These are phyloP conservation scores for Leccinum fibrillosum DNA, from an alignment of 768 basidiomycete species.

Conservation along the genomic window DNA sequence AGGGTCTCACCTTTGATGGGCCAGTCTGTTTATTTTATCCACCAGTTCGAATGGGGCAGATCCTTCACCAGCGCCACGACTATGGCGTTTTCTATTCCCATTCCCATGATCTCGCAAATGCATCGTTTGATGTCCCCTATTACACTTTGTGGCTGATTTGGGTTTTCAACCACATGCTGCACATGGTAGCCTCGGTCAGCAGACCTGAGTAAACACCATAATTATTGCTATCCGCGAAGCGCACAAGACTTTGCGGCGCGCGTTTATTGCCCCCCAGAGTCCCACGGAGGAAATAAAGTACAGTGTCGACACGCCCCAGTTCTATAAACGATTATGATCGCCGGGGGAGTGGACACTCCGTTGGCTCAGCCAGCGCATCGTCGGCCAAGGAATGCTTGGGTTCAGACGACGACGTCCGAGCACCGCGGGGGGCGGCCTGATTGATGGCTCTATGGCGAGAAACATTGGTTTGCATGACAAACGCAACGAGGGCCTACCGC, in stretches of 20 bases:
- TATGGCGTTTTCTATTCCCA: background rate
- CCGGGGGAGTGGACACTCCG: background rate
- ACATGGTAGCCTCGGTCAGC: background rate
- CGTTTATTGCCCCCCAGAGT: background rate
- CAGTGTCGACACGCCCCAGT: background rate
- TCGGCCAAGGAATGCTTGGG: slow-evolving; percentile 10
- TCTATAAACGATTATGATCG: background rate
- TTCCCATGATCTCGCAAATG: background rate
- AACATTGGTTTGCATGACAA: slow-evolving; percentile 33
- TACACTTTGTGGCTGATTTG: background rate
- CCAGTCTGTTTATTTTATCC: background rate
- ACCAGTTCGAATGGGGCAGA: background rate
- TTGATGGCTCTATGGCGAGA: slow-evolving; percentile 32
- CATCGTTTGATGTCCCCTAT: background rate
- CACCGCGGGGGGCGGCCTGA: slow-evolving; percentile 8
- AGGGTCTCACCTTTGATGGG: background rate
- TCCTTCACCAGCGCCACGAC: background rate
- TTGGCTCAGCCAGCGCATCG: slow-evolving; percentile 23
- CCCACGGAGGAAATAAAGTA: background rate
- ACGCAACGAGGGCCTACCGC: slow-evolving; percentile 30
- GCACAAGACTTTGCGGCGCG: background rate
- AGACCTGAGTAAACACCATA: background rate
- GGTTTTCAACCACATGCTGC: background rate
- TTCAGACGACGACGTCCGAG: slow-evolving; percentile 4
- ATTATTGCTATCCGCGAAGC: background rate